phyloP scores from a whole-genome alignment of 192 early-diverging fungal genomes.

The Haplosporangium gracile region DNA sequence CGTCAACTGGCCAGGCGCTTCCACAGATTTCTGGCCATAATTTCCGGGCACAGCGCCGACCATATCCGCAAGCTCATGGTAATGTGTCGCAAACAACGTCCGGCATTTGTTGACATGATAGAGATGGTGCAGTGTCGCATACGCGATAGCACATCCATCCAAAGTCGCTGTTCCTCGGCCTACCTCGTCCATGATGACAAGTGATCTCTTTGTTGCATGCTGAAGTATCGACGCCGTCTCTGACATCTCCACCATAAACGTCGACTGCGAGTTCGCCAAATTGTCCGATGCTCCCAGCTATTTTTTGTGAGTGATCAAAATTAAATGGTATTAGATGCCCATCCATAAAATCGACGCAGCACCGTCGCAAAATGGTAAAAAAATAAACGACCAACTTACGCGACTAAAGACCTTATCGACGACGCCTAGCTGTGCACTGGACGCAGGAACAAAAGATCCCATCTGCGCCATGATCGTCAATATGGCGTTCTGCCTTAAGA shows the following conservation, averaged over 20 bases:
- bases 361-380: background rate
- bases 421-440: slow-evolving; percentile 57
- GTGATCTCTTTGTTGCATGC: slow-evolving; percentile 57
- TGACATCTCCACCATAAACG: slow-evolving; percentile 69
- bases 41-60: slow-evolving; percentile 29
- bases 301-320: background rate
- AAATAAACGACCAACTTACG: slow-evolving; percentile 21
- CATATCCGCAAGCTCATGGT: slow-evolving; percentile 77
- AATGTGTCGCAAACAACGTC: slow-evolving; percentile 84
- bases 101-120: slow-evolving; percentile 69
- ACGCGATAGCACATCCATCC: slow-evolving; percentile 81
- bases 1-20: too few species aligned
- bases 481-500: slow-evolving; percentile 65
- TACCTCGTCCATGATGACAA: slow-evolving; percentile 68
- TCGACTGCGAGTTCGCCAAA: slow-evolving; percentile 63
- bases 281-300: slow-evolving; percentile 69
- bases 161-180: slow-evolving; percentile 69
- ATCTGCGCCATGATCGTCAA: slow-evolving; percentile 66
- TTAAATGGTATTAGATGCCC: too few species aligned
- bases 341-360: too few species aligned
- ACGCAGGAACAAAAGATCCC: slow-evolving; percentile 66
- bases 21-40: background rate
- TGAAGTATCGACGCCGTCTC: slow-evolving; percentile 63
- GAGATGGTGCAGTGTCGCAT: slow-evolving; percentile 73
- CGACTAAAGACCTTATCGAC: slow-evolving; percentile 66